Evolutionary conservation across 1,139 yeast species (phyloP).

Genomic region (Saccharomyces hybrid): DNA sequence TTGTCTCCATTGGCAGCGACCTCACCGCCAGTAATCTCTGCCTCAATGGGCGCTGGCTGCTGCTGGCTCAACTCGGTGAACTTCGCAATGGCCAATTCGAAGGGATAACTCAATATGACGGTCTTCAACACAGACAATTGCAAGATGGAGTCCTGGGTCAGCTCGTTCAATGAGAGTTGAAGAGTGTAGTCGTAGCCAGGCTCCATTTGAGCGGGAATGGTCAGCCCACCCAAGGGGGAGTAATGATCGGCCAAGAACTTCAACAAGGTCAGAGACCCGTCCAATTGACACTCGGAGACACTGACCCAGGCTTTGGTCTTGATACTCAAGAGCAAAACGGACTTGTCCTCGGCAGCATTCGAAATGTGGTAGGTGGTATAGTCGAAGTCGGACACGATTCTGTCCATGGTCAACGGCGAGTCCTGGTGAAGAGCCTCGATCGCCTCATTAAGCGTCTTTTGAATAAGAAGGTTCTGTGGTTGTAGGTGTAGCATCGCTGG

Average conservation of each 20-base stretch:
- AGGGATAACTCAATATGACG: slow-evolving; percentile 87
- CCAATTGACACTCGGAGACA: slow-evolving; percentile 14
- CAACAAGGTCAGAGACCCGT: slow-evolving; percentile 15
- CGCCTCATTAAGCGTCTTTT: slow-evolving; percentile 40
- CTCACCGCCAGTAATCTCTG: slow-evolving; percentile 10
- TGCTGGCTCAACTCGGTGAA: slow-evolving; percentile 59
- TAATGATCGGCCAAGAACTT: slow-evolving; percentile 21
- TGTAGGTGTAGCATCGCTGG: slow-evolving; percentile 40
- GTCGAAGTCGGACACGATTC: slow-evolving; percentile 90
- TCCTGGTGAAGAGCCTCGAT: slow-evolving; percentile 29
- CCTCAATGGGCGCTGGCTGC: slow-evolving; percentile 40
- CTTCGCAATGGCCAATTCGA: slow-evolving; percentile 74
- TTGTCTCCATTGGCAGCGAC: slow-evolving; percentile 33
- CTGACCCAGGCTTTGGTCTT: slow-evolving; percentile 45
- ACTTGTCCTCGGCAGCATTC: slow-evolving; percentile 42
- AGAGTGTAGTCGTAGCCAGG: slow-evolving; percentile 78
- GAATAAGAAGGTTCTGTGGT: slow-evolving; percentile 40
- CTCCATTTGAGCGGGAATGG: slow-evolving; percentile 41
- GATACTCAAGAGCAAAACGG: slow-evolving; percentile 23
- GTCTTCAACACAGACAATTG: slow-evolving; percentile 73
- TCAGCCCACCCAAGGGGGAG: slow-evolving; percentile 15
- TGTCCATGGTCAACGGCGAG: slow-evolving; percentile 62
- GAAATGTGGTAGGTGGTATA: slow-evolving; percentile 90
- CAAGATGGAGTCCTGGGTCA: slow-evolving; percentile 39
- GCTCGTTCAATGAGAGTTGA: slow-evolving; percentile 50